Base-by-base conservation (phyloP, 108 stramenopile genomes). In the Nitzschia putrida region DNA sequence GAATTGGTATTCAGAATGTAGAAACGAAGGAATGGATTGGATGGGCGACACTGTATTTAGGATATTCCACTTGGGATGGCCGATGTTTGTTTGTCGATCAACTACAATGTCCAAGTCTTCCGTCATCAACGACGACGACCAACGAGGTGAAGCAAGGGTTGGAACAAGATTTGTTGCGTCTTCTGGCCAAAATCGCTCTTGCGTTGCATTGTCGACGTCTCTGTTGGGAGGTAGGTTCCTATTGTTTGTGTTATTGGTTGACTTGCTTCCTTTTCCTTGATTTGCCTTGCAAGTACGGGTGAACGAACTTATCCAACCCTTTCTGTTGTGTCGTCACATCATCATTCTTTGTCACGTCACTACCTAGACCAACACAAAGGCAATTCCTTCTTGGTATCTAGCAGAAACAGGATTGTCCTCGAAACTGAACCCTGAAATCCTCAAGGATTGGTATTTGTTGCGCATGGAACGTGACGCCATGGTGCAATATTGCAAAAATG, bases 51-150 rank as follows among this genome's bases (percentile, higher is more conserved):
- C 75, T 75, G 16, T 80, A 75, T 45, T 40, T 73, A 26, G 74
- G 61, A 9, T 80, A 80, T 44, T 73, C 72, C 53, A 80, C 73
- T 14, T 80, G 79, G 79, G 69, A 80, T 49, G 79, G 69, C 1
- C 68, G 74, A 25, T 26, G 66, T 7, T n/a, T 80, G 13, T 80
- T 45, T 54, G 34, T 63, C 8, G 72, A 80, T 25, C 40, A 72
- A 29, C 3, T 54, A 7, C 20, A 49, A 26, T 16, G 11, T 26
- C 38, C n/a, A 12, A n/a, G n/a, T n/a, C n/a, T n/a, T n/a, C n/a
- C n/a, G n/a, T 53, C 49, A 7, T 66, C 40, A 8, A 49, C 14
- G 2, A 49, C 47, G 2, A 18, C n/a, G 2, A 18, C 14, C 47
- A 49, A 5, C 18, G 6, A 49, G 14, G 47, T 3, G 3, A 18